These are phyloP conservation scores for Aspergillus bridgeri DNA, from an alignment of 495 filamentous ascomycete genomes.

Conservation along the genomic window DNA sequence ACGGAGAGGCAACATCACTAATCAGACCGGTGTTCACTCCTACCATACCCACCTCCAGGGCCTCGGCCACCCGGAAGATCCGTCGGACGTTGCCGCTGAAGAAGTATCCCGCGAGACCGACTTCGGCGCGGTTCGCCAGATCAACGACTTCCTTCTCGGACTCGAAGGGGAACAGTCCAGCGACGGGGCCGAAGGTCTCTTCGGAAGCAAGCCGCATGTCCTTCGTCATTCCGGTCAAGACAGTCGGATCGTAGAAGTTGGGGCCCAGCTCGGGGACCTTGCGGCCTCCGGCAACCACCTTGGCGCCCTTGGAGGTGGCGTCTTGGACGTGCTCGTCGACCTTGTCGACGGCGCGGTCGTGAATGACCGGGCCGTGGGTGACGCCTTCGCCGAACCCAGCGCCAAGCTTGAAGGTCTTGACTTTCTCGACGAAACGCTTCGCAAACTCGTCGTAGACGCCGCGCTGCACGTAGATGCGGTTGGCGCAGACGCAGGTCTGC, in stretches of 20 bases:
- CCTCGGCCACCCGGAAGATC: conserved; percentile 74
- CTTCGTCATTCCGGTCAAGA: conserved; percentile 73
- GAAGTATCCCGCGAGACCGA: conserved; percentile 86
- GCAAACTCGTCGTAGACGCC: conserved; percentile 77
- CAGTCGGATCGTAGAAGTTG: conserved; percentile 81
- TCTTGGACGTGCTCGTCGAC: conserved; percentile 76
- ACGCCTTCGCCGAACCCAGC: conserved; percentile 65
- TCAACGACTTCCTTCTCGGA: conserved; percentile 80
- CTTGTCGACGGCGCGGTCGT: conserved; percentile 69
- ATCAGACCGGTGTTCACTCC: conserved; percentile 83
- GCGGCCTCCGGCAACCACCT: conserved; percentile 67
- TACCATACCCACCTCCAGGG: conserved; percentile 87
- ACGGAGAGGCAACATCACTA: conserved; percentile 73
- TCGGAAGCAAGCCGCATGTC: conserved; percentile 76
- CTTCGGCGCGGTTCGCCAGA: conserved; percentile 70
- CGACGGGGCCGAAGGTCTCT: conserved; percentile 87
- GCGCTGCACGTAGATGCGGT: conserved; percentile 78
- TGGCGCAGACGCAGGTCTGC: conserved; percentile 89
- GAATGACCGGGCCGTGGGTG: conserved; percentile 83
- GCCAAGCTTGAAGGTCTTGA: conserved; percentile 73
- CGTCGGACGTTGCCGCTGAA: conserved; percentile 71
- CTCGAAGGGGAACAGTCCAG: conserved; percentile 77
- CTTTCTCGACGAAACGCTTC: conserved; percentile 65
- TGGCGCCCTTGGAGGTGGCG: conserved; percentile 69
- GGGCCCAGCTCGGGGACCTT: conserved; percentile 59